phyloP scores from a whole-genome alignment of 805 yeast genomes.

The Spathaspora gorwiae region DNA sequence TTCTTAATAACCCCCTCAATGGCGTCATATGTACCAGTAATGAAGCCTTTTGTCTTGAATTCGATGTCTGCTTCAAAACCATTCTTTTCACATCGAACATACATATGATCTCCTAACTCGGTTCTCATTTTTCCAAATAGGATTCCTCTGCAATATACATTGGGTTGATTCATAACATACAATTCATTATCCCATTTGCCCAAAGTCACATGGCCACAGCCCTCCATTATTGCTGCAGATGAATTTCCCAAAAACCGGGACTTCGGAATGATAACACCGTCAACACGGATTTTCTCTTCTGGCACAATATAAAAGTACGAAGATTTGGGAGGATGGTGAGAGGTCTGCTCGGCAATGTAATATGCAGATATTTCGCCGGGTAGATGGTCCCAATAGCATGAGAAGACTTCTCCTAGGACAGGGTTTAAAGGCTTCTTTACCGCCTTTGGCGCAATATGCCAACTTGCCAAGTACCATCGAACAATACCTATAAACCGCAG shows the following conservation, averaged over 20 bases:
- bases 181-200: conserved; percentile 58
- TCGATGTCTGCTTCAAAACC: conserved; percentile 76
- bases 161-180: conserved; percentile 89
- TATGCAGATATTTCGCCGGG: conserved; percentile 64
- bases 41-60: conserved; percentile 91
- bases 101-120: conserved; percentile 90
- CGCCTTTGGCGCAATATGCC: conserved; percentile 99
- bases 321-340: conserved; percentile 98
- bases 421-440: conserved; percentile 97
- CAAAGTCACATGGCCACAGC: conserved; percentile 67
- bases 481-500: conserved; percentile 70
- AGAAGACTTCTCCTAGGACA: conserved; percentile 84
- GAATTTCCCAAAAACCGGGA: conserved; percentile 91
- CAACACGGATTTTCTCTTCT: conserved; percentile 72
- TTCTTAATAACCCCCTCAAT: conserved; percentile 68
- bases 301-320: conserved; percentile 89
- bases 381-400: conserved; percentile 88
- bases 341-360: conserved; percentile 89
- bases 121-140: conserved; percentile 84
- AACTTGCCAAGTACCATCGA: conserved; percentile 88
- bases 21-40: conserved; percentile 87
- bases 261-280: conserved; percentile 83
- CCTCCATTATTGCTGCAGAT: conserved; percentile 97
- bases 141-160: conserved; percentile 91
- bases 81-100: conserved; percentile 57